Conservation (phyloP, 1,284 basidiomycete genomes). For the Ustilago loliicola region DNA sequence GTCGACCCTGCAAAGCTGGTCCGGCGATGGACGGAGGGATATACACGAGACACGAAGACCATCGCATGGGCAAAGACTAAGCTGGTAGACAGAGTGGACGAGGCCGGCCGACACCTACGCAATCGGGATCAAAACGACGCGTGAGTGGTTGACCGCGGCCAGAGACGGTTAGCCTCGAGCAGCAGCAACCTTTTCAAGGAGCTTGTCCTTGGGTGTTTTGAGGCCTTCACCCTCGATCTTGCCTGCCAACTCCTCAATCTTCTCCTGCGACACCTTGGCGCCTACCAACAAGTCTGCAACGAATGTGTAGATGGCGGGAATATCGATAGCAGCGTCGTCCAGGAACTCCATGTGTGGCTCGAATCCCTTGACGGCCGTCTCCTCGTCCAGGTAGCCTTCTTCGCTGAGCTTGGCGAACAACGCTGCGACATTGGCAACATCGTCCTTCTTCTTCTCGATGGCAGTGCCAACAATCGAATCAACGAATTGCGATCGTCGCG, state of each 20-base stretch:
- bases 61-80: constrained; percentile 17
- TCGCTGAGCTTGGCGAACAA: constrained; percentile 64
- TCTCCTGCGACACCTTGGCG: constrained; percentile 55
- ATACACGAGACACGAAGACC: constrained; percentile 26
- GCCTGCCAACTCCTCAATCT: constrained; percentile 64
- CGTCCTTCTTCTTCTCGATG: constrained; percentile 85
- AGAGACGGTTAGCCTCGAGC: constrained; percentile 33
- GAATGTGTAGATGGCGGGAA: constrained; percentile 84
- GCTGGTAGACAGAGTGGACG: constrained; percentile 4
- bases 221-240: constrained; percentile 68
- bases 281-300: constrained; percentile 74
- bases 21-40: constrained; percentile 24
- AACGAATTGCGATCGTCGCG: constrained; percentile 78
- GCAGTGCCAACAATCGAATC: constrained; percentile 80
- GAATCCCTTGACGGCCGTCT: constrained; percentile 79
- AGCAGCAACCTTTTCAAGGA: constrained; percentile 67
- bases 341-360: constrained; percentile 79
- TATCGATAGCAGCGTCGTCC: constrained; percentile 89
- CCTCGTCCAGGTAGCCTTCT: constrained; percentile 58
- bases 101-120: constrained; percentile 25
- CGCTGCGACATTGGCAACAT: constrained; percentile 75
- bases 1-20: not conserved
- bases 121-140: constrained; percentile 28
- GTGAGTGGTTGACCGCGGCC: constrained; percentile 31
- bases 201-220: constrained; percentile 66